Conservation (phyloP, 2,329 filamentous ascomycete species). For the Pseudogymnoascus verrucosus region DNA sequence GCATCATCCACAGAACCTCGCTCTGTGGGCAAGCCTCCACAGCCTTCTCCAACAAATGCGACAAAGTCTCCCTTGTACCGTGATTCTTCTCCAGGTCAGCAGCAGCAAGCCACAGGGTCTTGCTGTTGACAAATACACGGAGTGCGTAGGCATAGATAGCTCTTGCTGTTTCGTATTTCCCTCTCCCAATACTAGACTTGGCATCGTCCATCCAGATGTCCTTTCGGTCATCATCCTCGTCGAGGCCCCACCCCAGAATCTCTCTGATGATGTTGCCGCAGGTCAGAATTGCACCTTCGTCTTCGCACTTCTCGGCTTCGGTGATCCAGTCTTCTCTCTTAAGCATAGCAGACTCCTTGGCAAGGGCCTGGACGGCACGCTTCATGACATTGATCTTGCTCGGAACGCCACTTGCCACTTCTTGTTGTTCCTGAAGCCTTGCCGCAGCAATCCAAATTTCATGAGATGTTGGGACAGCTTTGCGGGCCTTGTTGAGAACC, state of each 20-base stretch:
- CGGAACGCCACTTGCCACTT: constrained; percentile 74
- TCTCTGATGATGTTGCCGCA: constrained; percentile 86
- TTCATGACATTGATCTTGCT: constrained; percentile 88
- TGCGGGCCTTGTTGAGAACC: constrained; percentile 89
- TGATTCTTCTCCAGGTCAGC: constrained; percentile 88
- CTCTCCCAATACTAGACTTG: constrained; percentile 69
- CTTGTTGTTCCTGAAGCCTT: constrained; percentile 77
- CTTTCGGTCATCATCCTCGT: constrained; percentile 93
- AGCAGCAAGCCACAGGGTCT: constrained; percentile 81
- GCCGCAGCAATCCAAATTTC: constrained; percentile 97
- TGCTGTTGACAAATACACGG: constrained; percentile 81
- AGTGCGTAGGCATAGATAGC: constrained; percentile 91
- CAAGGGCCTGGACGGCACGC: constrained; percentile 79
- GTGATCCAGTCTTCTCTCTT: constrained; percentile 96
- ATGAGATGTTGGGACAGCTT: constrained; percentile 84
- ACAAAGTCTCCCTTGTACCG: constrained; percentile 73
- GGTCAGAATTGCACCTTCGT: constrained; percentile 78
- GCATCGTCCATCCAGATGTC: constrained; percentile 96
- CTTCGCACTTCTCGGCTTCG: constrained; percentile 90
- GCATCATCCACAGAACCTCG: constrained; percentile 90
- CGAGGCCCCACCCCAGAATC: constrained; percentile 84
- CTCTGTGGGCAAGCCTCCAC: constrained; percentile 88
- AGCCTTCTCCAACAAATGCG: constrained; percentile 81
- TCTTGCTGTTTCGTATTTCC: constrained; percentile 79
- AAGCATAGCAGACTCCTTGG: constrained; percentile 89